These are phyloP conservation scores for Petunia secreta DNA, from an alignment of 257 asterid species.

Conservation along the genomic window DNA sequence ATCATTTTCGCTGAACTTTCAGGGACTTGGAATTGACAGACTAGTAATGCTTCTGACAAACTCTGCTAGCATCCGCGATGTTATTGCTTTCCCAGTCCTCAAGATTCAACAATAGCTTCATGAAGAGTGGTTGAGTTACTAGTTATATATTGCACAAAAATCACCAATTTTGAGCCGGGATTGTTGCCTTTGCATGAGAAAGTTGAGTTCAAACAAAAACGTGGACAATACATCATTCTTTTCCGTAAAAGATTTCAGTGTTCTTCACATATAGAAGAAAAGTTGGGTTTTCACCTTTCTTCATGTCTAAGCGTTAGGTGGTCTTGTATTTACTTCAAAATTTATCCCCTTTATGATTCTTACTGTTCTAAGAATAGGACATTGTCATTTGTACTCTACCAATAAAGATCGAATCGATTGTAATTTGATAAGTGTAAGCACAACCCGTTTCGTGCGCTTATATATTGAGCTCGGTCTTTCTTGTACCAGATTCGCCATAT, in stretches of 20 bases:
- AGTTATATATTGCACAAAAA: neutral
- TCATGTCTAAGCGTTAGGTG: neutral
- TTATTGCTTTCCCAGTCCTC: conserved; percentile 89
- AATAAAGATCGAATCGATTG: neutral
- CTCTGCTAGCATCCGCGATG: conserved; percentile 89
- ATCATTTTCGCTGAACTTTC: conserved; percentile 23
- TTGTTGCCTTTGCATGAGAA: neutral
- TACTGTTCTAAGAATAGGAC: neutral
- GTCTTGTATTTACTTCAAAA: neutral
- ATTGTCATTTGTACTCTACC: neutral
- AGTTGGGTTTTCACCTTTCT: neutral
- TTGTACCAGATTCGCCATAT: neutral
- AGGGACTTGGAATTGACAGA: conserved; percentile 97
- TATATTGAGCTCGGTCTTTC: neutral
- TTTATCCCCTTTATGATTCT: neutral
- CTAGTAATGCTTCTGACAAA: conserved; percentile 87
- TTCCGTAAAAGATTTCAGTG: neutral
- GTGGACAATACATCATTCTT: neutral
- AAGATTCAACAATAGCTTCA: conserved; percentile 60
- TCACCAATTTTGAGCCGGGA: conserved; percentile 16
- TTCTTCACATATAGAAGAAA: neutral
- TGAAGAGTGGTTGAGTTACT: neutral
- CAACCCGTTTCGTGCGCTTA: neutral
- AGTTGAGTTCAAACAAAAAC: neutral
- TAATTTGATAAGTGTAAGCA: neutral